Base-by-base conservation (phyloP, 768 basidiomycete genomes). In the Trametes villosa region DNA sequence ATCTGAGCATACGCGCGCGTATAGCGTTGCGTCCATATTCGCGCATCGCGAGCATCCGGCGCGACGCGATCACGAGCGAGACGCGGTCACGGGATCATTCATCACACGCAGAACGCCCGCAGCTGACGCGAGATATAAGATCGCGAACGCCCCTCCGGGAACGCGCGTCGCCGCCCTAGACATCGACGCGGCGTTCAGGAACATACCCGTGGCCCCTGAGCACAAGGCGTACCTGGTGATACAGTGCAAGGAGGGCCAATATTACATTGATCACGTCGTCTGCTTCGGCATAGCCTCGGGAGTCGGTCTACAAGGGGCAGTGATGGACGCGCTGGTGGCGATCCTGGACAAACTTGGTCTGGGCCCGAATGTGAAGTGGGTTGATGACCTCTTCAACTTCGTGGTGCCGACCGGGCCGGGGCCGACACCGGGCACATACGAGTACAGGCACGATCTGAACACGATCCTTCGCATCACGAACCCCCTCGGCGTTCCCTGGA, bases 401-500 rank as follows among this genome's bases (percentile, higher is more conserved):
- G 22, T 18, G 49, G 7, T 50, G 24, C 26, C 57, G 33, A 34
- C 57, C 2, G 30, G 48, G 1, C 26, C 18, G 8, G 33, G 33
- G 8, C 33, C 33, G 33, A 13, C 7, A 7, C 33, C 31, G 2
- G 31, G 22, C 13, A 15, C 20, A 1, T 62, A 40, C 18, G 18
- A 9, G 0, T 62, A 53, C 31, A 40, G 40, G 5, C 29, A 60
- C 4, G 20, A 15, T 0, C n/a, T 41, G 9, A 40, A 22, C 11
- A 31, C 12, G 17, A 53, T 53, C 20, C 40, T 54, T 2, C 8
- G 13, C 0, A 15, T 53, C 0, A 57, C 73, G 9, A 51, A 57
- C 15, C 47, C 50, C 0, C 56, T 75, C 4, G 54, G 65, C 1
- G 49, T 70, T 2, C 70, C 72, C 0, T 73, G 73, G 70, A 65